Evolutionary conservation across 305 asterid genomes (phyloP).

Genomic region (Solanum hybrid): DNA sequence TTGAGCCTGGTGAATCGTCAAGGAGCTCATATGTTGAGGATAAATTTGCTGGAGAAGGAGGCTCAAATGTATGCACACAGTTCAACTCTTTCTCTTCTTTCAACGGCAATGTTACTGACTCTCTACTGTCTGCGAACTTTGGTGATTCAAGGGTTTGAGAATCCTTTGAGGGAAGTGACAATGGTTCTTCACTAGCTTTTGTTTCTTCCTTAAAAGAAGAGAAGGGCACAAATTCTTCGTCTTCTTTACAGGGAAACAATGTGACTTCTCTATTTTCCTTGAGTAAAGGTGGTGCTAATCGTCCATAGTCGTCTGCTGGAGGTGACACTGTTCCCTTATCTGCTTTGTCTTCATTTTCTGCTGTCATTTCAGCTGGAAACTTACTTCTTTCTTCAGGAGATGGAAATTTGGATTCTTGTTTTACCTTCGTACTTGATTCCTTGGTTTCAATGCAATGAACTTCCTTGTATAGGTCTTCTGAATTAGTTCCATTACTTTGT

Average conservation of each 20-base stretch:
- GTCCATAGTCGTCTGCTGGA: constrained; percentile 16
- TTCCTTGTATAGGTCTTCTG: constrained; percentile 73
- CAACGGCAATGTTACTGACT: not conserved
- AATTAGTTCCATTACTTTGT: constrained; percentile 43
- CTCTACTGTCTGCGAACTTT: not conserved
- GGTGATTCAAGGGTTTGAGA: constrained; percentile 10
- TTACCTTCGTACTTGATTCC: constrained; percentile 29
- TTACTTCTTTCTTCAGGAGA: constrained; percentile 24
- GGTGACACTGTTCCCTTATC: constrained; percentile 19
- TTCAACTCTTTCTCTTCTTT: constrained; percentile 34
- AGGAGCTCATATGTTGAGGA: constrained; percentile 28
- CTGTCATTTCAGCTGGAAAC: constrained; percentile 15
- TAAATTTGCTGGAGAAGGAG: constrained; percentile 24
- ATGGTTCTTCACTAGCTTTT: constrained; percentile 1
- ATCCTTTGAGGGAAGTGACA: constrained; percentile 8
- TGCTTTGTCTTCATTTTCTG: constrained; percentile 13
- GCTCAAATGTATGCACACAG: constrained; percentile 25
- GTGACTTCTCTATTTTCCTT: constrained; percentile 18
- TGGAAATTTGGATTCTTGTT: constrained; percentile 18
- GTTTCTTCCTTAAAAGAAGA: constrained; percentile 16
- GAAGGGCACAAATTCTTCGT: constrained; percentile 4
- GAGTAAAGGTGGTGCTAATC: constrained; percentile 9
- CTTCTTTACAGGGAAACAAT: constrained; percentile 10
- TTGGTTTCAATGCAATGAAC: constrained; percentile 69
- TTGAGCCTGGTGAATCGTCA: constrained; percentile 17